These are phyloP conservation scores for Acacia acuminata DNA, from an alignment of 306 rosid genomes.

Conservation along the genomic window DNA sequence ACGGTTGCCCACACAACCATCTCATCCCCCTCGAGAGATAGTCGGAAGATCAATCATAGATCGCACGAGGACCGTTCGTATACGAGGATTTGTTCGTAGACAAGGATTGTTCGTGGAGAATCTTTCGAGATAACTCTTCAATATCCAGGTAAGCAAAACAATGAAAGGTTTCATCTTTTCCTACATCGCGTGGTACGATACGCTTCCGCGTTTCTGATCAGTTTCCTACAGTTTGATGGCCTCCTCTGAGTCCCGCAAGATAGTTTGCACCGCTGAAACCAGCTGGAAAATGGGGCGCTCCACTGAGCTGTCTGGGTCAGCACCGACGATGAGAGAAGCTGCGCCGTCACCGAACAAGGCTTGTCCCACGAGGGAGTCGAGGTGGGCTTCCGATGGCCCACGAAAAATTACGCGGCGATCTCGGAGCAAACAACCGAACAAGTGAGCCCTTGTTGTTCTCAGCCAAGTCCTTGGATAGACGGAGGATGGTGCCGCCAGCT, in stretches of 20 bases:
- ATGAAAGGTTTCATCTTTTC: too few species aligned
- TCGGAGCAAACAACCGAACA: slow-evolving; percentile 15
- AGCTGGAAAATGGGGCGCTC: slow-evolving; percentile 48
- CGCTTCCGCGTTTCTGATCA: too few species aligned
- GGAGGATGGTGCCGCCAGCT: slow-evolving; percentile 65
- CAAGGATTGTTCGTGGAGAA: too few species aligned
- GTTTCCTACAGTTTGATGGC: slow-evolving; percentile 63
- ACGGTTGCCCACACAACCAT: too few species aligned
- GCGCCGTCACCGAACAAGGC: slow-evolving; percentile 68
- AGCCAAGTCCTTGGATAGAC: slow-evolving; percentile 59
- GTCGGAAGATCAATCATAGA: too few species aligned
- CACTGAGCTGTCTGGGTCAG: slow-evolving; percentile 37
- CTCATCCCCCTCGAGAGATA: too few species aligned
- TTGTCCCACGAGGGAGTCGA: slow-evolving; percentile 56
- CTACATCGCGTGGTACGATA: too few species aligned
- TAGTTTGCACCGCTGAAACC: slow-evolving; percentile 48
- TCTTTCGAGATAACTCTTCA: too few species aligned
- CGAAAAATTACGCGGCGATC: slow-evolving; percentile 55
- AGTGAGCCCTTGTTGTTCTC: slow-evolving; percentile 57
- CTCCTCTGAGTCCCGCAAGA: slow-evolving; percentile 52
- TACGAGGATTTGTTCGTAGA: too few species aligned
- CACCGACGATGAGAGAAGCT: slow-evolving; percentile 43
- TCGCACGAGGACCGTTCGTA: too few species aligned
- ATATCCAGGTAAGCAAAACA: too few species aligned
- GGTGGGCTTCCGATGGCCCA: slow-evolving; percentile 56